phyloP scores from a whole-genome alignment of 2,329 filamentous ascomycete genomes.

The Ophiosphaerella korrae region DNA sequence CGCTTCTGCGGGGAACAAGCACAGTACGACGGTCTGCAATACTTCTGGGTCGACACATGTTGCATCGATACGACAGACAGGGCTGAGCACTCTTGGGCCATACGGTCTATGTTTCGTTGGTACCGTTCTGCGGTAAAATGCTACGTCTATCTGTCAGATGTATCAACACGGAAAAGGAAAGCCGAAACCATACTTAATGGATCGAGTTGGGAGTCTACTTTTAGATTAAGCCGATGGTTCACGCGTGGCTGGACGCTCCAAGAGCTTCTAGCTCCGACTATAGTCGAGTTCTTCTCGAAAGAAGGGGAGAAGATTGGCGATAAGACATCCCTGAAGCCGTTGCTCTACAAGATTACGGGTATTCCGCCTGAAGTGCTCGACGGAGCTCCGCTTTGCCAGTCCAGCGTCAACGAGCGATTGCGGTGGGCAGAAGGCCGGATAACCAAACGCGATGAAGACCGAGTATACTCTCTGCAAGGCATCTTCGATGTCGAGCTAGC shows the following conservation, averaged over 20 bases:
- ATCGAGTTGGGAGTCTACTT: not conserved
- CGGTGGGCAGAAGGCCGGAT: too few relatives aligned
- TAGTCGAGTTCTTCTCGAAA: slow-evolving; percentile 1
- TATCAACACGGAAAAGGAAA: not conserved
- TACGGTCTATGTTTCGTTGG: not conserved
- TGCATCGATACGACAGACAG: slow-evolving; percentile 9
- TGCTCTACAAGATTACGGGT: too few relatives aligned
- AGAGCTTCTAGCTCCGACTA: not conserved
- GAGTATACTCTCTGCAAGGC: too few relatives aligned
- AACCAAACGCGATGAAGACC: too few relatives aligned
- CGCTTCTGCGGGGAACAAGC: slow-evolving; percentile 3
- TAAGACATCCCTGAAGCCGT: too few relatives aligned
- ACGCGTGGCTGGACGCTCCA: too few relatives aligned
- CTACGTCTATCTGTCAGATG: slow-evolving; percentile 1
- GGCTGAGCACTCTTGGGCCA: not conserved
- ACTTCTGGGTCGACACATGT: slow-evolving; percentile 11
- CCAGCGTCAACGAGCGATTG: too few relatives aligned
- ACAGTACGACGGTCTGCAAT: slow-evolving; percentile 3
- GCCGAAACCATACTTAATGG: not conserved
- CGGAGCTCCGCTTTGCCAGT: too few relatives aligned
- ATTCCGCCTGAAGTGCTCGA: too few relatives aligned
- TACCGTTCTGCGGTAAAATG: not conserved
- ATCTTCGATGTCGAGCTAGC: too few relatives aligned
- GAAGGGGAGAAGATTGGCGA: not conserved
- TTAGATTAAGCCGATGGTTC: not conserved